Evolutionary conservation across 768 basidiomycete species (phyloP).

Genomic region (Filobasidium floriforme): DNA sequence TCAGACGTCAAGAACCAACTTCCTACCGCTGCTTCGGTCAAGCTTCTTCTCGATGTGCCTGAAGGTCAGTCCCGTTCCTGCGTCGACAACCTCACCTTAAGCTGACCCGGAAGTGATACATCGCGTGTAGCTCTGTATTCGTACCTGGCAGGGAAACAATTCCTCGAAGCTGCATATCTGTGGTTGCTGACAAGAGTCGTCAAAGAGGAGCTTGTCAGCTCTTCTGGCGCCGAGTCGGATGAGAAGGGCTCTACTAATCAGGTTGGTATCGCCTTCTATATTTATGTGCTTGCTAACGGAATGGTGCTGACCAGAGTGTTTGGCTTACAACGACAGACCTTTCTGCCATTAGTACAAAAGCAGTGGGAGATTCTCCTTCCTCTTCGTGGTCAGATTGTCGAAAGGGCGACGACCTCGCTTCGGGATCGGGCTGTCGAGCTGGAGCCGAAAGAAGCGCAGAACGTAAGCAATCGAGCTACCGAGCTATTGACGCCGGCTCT

Average conservation of each 20-base stretch:
- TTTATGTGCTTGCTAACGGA: neutral
- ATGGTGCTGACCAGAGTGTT: neutral
- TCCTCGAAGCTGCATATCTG: constrained; percentile 76
- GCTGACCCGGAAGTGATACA: neutral
- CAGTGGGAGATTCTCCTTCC: constrained; percentile 88
- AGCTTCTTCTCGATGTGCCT: constrained; percentile 82
- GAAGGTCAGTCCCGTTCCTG: constrained; percentile 52
- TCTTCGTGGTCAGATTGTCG: constrained; percentile 79
- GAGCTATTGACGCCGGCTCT: neutral
- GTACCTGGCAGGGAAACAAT: constrained; percentile 69
- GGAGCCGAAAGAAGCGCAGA: constrained; percentile 1
- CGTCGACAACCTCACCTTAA: neutral
- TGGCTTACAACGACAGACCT: constrained; percentile 51
- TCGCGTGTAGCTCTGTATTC: constrained; percentile 57
- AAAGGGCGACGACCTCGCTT: constrained; percentile 75
- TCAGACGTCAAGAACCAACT: constrained; percentile 28
- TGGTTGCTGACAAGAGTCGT: constrained; percentile 80
- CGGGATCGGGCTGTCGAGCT: constrained; percentile 56
- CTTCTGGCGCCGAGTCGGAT: neutral
- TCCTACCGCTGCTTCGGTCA: constrained; percentile 71
- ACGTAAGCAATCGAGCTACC: neutral
- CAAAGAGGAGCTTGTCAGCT: constrained; percentile 58
- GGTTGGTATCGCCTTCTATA: neutral
- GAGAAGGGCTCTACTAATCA: neutral
- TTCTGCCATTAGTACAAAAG: constrained; percentile 78